phyloP scores from a whole-genome alignment of 2,329 filamentous ascomycete genomes.

The Neonectria faginata region DNA sequence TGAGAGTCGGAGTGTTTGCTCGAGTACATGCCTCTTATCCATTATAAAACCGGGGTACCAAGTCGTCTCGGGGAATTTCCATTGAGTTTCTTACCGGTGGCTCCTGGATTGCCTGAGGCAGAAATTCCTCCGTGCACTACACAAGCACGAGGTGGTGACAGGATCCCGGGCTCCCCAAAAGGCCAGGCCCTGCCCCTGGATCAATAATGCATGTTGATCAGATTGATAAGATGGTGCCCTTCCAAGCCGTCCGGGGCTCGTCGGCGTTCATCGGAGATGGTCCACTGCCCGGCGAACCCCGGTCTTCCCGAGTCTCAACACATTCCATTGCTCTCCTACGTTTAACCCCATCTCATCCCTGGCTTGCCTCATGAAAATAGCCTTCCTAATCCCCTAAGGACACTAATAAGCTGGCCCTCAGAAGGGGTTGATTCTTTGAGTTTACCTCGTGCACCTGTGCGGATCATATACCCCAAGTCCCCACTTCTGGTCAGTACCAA shows the following conservation, averaged over 20 bases:
- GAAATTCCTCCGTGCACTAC: constrained; percentile 1
- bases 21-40: background rate
- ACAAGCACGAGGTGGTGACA: background rate
- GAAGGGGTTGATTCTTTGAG: background rate
- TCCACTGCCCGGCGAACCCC: constrained; percentile 6
- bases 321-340: background rate
- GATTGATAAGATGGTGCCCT: constrained; percentile 47
- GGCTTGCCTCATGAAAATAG: background rate
- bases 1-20: background rate
- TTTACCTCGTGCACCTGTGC: background rate
- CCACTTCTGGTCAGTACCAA: background rate
- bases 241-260: constrained; percentile 1
- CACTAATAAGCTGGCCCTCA: background rate
- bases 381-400: background rate
- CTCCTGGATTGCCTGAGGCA: constrained; percentile 19
- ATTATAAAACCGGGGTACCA: background rate
- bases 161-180: constrained; percentile 18
- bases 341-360: background rate
- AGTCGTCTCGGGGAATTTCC: background rate
- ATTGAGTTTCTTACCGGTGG: background rate
- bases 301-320: background rate
- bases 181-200: constrained; percentile 29
- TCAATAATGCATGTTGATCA: constrained; percentile 43
- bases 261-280: constrained; percentile 7
- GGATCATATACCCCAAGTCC: no score